Percentiles rank a stretch among this genome's conserved stretches.
phyloP scores from a whole-genome alignment of 139 green algal species.

The Chlamydomonas eustigma region DNA sequence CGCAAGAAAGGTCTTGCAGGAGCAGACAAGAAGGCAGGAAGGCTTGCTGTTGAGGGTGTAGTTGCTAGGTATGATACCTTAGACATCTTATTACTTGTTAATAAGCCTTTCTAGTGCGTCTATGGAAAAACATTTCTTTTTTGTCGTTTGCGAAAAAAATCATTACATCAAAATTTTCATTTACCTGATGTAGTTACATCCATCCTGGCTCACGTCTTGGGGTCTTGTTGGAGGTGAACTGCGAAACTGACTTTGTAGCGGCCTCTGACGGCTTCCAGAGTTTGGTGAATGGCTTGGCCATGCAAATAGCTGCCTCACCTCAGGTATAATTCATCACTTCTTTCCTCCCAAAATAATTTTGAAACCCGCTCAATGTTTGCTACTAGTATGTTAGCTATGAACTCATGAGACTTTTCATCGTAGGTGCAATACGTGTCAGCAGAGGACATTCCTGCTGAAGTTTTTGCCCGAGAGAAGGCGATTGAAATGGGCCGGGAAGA shows the following conservation, averaged over 20 bases:
- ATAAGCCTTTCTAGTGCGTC: neutral
- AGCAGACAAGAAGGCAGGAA: conserved; percentile 95
- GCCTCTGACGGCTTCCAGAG: conserved; percentile 83
- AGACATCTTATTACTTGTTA: neutral
- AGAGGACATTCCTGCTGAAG: conserved; percentile 68
- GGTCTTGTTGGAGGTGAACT: conserved; percentile 89
- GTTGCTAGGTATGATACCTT: conserved; percentile 9
- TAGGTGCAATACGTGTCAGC: conserved; percentile 36
- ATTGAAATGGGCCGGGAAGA: conserved; percentile 98
- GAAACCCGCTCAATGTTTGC: too few relatives aligned
- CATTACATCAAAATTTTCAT: too few relatives aligned
- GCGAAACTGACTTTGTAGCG: conserved; percentile 98
- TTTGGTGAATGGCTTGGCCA: conserved; percentile 63
- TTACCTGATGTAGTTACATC: conserved; percentile 92
- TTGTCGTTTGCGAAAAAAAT: too few relatives aligned
- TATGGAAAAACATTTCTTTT: too few relatives aligned
- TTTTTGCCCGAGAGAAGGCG: conserved; percentile 78
- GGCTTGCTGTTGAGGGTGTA: conserved; percentile 39
- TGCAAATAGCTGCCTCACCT: conserved; percentile 39
- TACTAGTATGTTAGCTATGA: too few relatives aligned
- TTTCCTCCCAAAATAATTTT: too few relatives aligned
- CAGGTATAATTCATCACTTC: too few relatives aligned
- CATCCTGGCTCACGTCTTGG: conserved; percentile 86
- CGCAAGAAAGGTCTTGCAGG: conserved; percentile 88
- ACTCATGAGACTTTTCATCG: neutral